These are phyloP conservation scores for Lenwebbia sp. DNA, from an alignment of 345 rosid species.

Conservation along the genomic window DNA sequence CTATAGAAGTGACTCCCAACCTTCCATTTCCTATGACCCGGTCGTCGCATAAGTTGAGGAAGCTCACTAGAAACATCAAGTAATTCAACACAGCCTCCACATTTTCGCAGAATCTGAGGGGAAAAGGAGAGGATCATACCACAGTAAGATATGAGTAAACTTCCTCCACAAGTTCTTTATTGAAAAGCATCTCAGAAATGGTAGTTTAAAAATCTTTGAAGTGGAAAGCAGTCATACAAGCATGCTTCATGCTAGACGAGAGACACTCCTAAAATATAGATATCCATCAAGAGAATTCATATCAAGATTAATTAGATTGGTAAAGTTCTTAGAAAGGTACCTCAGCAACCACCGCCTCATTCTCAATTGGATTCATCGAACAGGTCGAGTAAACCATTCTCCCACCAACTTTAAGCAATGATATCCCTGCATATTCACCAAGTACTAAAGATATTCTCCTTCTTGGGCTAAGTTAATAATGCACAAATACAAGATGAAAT, in stretches of 20 bases:
- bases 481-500: background rate
- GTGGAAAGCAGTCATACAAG: background rate
- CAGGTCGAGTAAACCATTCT: slow-evolving; percentile 97
- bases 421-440: slow-evolving; percentile 35
- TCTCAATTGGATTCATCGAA: slow-evolving; percentile 95
- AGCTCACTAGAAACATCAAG: slow-evolving; percentile 67
- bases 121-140: background rate
- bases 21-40: slow-evolving; percentile 90
- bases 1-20: slow-evolving; percentile 19
- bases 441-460: slow-evolving; percentile 1
- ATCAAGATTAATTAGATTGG: background rate
- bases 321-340: slow-evolving; percentile 18
- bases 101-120: slow-evolving; percentile 62
- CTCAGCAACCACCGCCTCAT: slow-evolving; percentile 98
- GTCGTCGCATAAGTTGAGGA: slow-evolving; percentile 79
- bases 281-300: background rate
- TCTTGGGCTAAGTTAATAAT: background rate
- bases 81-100: slow-evolving; percentile 77
- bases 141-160: background rate
- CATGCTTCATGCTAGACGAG: background rate
- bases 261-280: background rate
- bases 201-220: background rate
- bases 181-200: background rate
- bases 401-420: slow-evolving; percentile 89
- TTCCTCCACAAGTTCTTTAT: background rate